A percentile compares a stretch with the other conserved stretches of the same genome.
These are phyloP conservation scores for Dispira parvispora DNA, from an alignment of 192 early-diverging fungal genomes.

Conservation along the genomic window DNA sequence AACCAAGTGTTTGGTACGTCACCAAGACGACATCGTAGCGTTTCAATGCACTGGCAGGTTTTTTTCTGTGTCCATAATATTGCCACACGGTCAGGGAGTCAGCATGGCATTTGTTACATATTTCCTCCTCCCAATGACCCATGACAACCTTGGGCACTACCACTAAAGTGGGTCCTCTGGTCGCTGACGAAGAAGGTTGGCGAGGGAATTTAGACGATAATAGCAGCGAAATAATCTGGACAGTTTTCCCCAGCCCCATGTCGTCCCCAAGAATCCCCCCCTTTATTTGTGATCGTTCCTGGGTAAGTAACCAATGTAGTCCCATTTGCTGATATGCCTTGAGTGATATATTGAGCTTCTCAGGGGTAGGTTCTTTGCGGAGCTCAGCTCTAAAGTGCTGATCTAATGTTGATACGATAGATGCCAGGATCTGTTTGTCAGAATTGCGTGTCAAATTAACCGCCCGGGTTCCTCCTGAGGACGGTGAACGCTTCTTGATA, in stretches of 20 bases:
- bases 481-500: no score
- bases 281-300: slow-evolving; percentile 11
- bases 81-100: slow-evolving; percentile 35
- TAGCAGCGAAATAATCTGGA: slow-evolving; percentile 51
- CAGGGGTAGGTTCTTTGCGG: background rate
- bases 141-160: slow-evolving; percentile 50
- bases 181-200: background rate
- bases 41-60: slow-evolving; percentile 17
- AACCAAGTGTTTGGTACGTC: slow-evolving; percentile 19
- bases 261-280: slow-evolving; percentile 49
- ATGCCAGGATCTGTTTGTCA: no score
- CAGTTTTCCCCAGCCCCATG: slow-evolving; percentile 63
- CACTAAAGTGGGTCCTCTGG: slow-evolving; percentile 38
- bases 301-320: background rate
- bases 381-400: background rate
- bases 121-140: slow-evolving; percentile 54
- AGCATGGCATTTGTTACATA: slow-evolving; percentile 30
- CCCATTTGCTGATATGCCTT: background rate
- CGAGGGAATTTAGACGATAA: slow-evolving; percentile 21
- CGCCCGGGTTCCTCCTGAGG: no score
- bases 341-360: background rate
- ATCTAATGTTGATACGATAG: no score
- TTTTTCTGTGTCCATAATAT: slow-evolving; percentile 34
- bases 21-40: slow-evolving; percentile 37
- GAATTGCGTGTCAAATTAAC: no score